Evolutionary conservation across 75 land plant genomes (phyloP).

Genomic region (Cryptomeria japonica): DNA sequence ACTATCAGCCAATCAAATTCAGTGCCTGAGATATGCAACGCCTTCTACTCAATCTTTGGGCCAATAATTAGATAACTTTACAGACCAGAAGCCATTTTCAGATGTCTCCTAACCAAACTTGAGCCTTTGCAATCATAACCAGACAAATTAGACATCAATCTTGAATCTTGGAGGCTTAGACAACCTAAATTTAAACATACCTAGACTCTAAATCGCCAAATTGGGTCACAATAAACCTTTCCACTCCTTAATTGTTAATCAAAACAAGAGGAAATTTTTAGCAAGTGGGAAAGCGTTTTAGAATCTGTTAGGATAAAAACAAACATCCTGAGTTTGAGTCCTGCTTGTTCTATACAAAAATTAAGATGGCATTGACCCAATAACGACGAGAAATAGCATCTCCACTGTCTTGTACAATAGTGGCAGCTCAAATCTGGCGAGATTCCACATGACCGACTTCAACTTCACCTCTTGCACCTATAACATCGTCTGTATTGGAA

Average conservation of each 20-base stretch:
- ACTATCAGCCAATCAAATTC: too few relatives aligned
- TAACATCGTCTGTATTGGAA: slow-evolving; percentile 36
- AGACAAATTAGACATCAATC: neutral
- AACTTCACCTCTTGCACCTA: neutral
- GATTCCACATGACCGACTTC: slow-evolving; percentile 34
- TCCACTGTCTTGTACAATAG: slow-evolving; percentile 26
- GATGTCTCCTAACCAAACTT: neutral
- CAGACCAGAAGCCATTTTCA: neutral
- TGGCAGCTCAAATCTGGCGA: slow-evolving; percentile 70
- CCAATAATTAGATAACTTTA: neutral
- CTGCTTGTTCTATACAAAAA: neutral
- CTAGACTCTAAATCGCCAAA: neutral
- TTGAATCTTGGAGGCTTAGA: neutral
- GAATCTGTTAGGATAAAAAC: neutral
- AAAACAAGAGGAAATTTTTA: neutral
- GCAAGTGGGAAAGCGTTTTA: neutral
- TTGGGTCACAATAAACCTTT: neutral
- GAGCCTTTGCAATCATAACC: neutral
- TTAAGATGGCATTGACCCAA: slow-evolving; percentile 47
- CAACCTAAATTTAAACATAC: neutral
- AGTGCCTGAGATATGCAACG: neutral
- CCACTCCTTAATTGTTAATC: neutral
- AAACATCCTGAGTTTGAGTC: neutral
- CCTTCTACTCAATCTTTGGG: neutral
- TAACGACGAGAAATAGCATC: slow-evolving; percentile 60